phyloP scores from a whole-genome alignment of 192 early-diverging fungal genomes.

The Rhizophagus prolifer region DNA sequence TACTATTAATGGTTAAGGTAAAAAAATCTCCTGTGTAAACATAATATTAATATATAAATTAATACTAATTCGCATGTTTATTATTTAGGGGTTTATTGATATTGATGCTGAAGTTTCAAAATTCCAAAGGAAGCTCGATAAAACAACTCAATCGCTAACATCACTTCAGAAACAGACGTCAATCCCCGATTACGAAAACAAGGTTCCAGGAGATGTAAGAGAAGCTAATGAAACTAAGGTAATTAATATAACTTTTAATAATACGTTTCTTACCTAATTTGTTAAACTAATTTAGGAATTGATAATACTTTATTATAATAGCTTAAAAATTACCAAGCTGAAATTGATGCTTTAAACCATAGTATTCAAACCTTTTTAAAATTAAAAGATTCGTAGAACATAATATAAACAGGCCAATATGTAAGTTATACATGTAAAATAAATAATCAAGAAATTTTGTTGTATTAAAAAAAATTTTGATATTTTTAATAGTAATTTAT shows the following conservation, averaged over 20 bases:
- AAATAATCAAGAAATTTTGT: too few species aligned
- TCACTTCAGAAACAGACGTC: slow-evolving; percentile 62
- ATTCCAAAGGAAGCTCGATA: slow-evolving; percentile 72
- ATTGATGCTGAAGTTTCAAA: slow-evolving; percentile 83
- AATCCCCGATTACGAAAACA: slow-evolving; percentile 66
- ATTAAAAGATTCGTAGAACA: slow-evolving; percentile 44
- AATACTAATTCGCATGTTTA: too few species aligned
- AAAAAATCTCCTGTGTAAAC: background rate
- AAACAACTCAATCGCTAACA: slow-evolving; percentile 60
- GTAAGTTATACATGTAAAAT: too few species aligned
- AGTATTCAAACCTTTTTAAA: slow-evolving; percentile 72
- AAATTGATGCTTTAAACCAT: slow-evolving; percentile 67
- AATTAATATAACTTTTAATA: background rate
- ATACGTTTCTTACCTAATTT: background rate
- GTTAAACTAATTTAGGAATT: background rate
- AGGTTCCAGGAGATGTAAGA: slow-evolving; percentile 71
- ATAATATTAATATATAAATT: background rate
- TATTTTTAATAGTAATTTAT: too few species aligned
- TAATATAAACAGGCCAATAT: background rate
- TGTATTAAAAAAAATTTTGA: too few species aligned
- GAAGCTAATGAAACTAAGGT: slow-evolving; percentile 61
- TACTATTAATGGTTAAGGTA: slow-evolving; percentile 76
- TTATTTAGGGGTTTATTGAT: slow-evolving; percentile 54
- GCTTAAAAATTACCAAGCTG: slow-evolving; percentile 70
- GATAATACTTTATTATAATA: slow-evolving; percentile 30